phyloP scores from a whole-genome alignment of 1,284 basidiomycete genomes.

The Trichosporon sp. region DNA sequence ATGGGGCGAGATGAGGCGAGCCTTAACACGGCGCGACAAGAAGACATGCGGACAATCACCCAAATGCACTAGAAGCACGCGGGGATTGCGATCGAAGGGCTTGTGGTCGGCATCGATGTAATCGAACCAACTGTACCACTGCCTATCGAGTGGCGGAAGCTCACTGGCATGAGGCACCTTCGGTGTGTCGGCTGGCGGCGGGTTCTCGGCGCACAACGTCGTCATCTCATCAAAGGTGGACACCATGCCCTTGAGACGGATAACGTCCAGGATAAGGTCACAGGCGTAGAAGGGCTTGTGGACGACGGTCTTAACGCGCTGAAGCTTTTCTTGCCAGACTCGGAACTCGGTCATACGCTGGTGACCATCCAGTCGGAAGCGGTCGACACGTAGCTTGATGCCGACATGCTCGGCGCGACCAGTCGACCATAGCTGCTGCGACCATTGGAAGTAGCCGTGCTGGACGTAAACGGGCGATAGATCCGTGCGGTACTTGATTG shows the following conservation, averaged over 20 bases:
- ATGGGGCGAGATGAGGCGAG: conserved; percentile 8
- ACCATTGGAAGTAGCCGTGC: conserved; percentile 80
- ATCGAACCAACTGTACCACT: conserved; percentile 77
- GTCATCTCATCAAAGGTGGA: conserved; percentile 65
- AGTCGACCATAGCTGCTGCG: conserved; percentile 65
- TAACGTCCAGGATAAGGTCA: conserved; percentile 71
- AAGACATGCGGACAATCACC: conserved; percentile 76
- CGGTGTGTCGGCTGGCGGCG: conserved; percentile 6
- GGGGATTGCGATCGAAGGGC: conserved; percentile 55
- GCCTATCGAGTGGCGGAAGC: conserved; percentile 38
- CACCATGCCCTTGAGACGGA: conserved; percentile 72
- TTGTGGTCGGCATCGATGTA: conserved; percentile 74
- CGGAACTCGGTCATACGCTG: conserved; percentile 76
- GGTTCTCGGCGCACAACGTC: neutral
- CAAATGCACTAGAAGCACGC: conserved; percentile 64
- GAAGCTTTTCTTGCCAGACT: conserved; percentile 39
- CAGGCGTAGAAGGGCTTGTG: conserved; percentile 92
- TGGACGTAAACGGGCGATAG: conserved; percentile 75
- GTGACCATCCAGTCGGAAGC: conserved; percentile 85
- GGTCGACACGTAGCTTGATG: conserved; percentile 70
- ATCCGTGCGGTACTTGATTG: conserved; percentile 83
- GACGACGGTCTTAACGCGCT: conserved; percentile 26
- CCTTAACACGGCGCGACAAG: conserved; percentile 61
- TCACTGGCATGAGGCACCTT: conserved; percentile 24
- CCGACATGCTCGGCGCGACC: conserved; percentile 70